phyloP scores from a whole-genome alignment of 768 basidiomycete genomes.

The Rhizopogon vesiculosus region DNA sequence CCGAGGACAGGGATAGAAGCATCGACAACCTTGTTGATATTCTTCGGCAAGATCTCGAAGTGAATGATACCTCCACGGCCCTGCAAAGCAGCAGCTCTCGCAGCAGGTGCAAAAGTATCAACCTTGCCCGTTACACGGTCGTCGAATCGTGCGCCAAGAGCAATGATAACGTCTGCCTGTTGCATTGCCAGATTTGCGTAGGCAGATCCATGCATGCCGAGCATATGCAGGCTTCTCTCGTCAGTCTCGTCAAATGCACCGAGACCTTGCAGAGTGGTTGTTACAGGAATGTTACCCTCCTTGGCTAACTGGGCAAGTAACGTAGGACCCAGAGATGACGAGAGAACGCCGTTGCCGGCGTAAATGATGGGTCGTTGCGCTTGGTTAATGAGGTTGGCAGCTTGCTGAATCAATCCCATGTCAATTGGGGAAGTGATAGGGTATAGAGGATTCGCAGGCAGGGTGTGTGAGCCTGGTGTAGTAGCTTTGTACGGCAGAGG shows the following conservation, averaged over 20 bases:
- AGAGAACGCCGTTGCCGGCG: slow-evolving; percentile 87
- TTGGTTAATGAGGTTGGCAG: slow-evolving; percentile 88
- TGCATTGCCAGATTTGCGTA: slow-evolving; percentile 99
- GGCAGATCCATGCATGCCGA: slow-evolving; percentile 97
- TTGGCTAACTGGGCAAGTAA: slow-evolving; percentile 76
- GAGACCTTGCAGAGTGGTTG: slow-evolving; percentile 93
- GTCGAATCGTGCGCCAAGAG: slow-evolving; percentile 94
- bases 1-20: slow-evolving; percentile 92
- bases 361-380: slow-evolving; percentile 91
- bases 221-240: slow-evolving; percentile 88
- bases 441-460: slow-evolving; percentile 72
- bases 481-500: slow-evolving; percentile 84
- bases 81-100: slow-evolving; percentile 75
- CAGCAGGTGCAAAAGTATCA: slow-evolving; percentile 86
- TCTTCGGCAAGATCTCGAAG: slow-evolving; percentile 98
- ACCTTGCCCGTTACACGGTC: slow-evolving; percentile 96
- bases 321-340: slow-evolving; percentile 74
- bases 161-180: slow-evolving; percentile 95
- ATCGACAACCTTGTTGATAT: slow-evolving; percentile 97
- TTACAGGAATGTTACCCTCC: slow-evolving; percentile 92
- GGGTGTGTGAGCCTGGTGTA: slow-evolving; percentile 74
- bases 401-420: slow-evolving; percentile 64
- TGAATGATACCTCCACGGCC: slow-evolving; percentile 97
- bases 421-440: slow-evolving; percentile 57
- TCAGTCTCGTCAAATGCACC: slow-evolving; percentile 93